Evolutionary conservation across 805 yeast species (phyloP), one percentile per base, ranked within the genome.

Genomic region (Blastobotrys attinorum): DNA sequence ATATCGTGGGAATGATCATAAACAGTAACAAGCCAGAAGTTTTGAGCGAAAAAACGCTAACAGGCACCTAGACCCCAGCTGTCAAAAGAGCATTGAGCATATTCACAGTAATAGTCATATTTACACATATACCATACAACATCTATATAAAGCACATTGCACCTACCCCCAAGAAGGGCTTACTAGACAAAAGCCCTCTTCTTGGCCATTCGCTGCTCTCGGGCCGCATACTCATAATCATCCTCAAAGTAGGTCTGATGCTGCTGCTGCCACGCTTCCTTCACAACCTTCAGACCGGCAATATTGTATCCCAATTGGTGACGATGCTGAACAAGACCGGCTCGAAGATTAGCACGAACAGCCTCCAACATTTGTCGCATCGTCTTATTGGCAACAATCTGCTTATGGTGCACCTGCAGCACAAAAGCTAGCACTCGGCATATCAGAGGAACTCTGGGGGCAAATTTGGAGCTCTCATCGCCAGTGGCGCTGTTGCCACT

Each of bases 281-380:
- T 80, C 47, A 84, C 63, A 54, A 77, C 83, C 53, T 74, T 76
- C 60, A 92, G 68, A 3, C 96, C 97, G 48, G 84, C 89, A 16
- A 86, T 69, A 57, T 92, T 92, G 67, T 74, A 81, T 7, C 97
- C 97, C 37, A 92, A 69, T 47, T 76, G 81, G 37, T 72, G 68
- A 13, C 74, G 67, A 17, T 77, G 76, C 2, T 59, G 54, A 38
- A 65, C 64, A 42, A 92, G 66, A 43, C 77, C 75, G 0, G 44
- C 53, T 49, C 95, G 72, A 44, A 92, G 66, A 51, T 76, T 76
- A 6, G 61, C 60, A 55, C 81, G 82, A 37, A 90, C 83, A 22
- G 67, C 67, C 22, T 75, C 72, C 38, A 92, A 67, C 54, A 80
- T 84, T 42, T 71, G 70, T 58, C 83, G 81, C 57, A 87, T 54